Percentiles rank a stretch among this genome's conserved stretches.
Conservation (phyloP, 2,329 filamentous ascomycete species). For the Penicillium paneum region DNA sequence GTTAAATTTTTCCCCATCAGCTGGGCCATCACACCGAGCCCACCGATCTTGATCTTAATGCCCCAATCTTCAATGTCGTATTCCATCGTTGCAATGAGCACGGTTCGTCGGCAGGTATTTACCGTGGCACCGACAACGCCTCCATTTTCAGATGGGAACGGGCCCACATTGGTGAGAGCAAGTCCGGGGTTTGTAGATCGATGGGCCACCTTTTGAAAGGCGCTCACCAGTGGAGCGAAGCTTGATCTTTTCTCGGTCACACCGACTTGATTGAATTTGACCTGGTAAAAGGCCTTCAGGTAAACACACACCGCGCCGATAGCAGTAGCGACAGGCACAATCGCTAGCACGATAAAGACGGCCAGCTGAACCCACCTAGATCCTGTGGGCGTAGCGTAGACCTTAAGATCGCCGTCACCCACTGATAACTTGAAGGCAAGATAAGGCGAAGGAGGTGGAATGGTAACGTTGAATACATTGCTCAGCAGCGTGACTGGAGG, state of each 20-base stretch:
- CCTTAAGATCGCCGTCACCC: slow-evolving; percentile 53
- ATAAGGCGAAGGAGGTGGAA: slow-evolving; percentile 51
- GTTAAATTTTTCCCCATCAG: slow-evolving; percentile 64
- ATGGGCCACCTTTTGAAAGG: slow-evolving; percentile 8
- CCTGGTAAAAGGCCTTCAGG: slow-evolving; percentile 60
- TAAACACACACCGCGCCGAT: slow-evolving; percentile 54
- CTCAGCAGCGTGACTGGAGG: slow-evolving; percentile 56
- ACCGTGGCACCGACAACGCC: slow-evolving; percentile 29
- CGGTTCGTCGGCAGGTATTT: slow-evolving; percentile 46
- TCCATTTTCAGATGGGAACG: slow-evolving; percentile 30
- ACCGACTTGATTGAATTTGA: slow-evolving; percentile 61
- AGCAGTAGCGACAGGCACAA: slow-evolving; percentile 53
- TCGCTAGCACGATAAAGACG: slow-evolving; percentile 53
- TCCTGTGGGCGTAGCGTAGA: slow-evolving; percentile 47
- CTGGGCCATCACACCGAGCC: slow-evolving; percentile 67
- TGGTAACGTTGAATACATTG: slow-evolving; percentile 58
- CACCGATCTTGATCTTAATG: slow-evolving; percentile 70
- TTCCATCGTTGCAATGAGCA: slow-evolving; percentile 68
- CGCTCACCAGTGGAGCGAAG: slow-evolving; percentile 32
- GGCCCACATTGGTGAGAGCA: slow-evolving; percentile 21
- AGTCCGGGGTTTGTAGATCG: background rate
- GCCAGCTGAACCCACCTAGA: slow-evolving; percentile 52
- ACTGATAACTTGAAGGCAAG: slow-evolving; percentile 55
- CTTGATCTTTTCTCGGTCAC: slow-evolving; percentile 50
- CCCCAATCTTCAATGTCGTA: slow-evolving; percentile 69